Evolutionary conservation across 345 rosid species (phyloP).

Genomic region (Trapa bicornis): DNA sequence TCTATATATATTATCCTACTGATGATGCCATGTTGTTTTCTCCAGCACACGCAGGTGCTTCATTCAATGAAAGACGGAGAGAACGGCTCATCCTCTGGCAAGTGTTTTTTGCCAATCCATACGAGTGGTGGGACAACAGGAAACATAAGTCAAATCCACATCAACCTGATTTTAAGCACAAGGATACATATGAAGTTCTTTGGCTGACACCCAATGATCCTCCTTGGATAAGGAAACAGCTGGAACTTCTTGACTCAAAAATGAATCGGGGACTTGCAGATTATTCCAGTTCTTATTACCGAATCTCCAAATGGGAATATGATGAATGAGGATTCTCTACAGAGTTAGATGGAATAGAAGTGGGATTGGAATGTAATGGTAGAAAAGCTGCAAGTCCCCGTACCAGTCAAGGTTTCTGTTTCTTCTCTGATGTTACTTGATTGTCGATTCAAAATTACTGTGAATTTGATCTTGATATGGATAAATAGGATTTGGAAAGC

Average conservation of each 20-base stretch:
- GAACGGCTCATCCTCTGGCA: slow-evolving; percentile 57
- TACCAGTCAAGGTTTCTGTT: not conserved
- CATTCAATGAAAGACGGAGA: slow-evolving; percentile 12
- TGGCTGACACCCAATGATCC: slow-evolving; percentile 50
- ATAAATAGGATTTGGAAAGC: not conserved
- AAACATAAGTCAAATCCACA: slow-evolving; percentile 29
- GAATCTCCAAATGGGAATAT: slow-evolving; percentile 34
- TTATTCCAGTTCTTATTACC: slow-evolving; percentile 7
- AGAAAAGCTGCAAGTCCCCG: not conserved
- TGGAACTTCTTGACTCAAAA: slow-evolving; percentile 42
- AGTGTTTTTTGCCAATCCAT: slow-evolving; percentile 46
- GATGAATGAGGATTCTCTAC: slow-evolving; percentile 15
- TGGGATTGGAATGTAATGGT: not conserved
- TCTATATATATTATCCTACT: not conserved
- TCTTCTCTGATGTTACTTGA: not conserved
- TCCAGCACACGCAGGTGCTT: slow-evolving; percentile 19
- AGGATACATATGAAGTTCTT: slow-evolving; percentile 54
- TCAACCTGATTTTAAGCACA: slow-evolving; percentile 68
- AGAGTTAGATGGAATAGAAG: not conserved
- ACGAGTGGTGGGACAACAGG: slow-evolving; percentile 86
- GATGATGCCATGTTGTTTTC: not conserved
- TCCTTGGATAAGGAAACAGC: slow-evolving; percentile 51
- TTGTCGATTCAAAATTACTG: not conserved
- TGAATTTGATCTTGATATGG: not conserved
- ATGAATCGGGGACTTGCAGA: slow-evolving; percentile 13